Evolutionary conservation across 2,329 filamentous ascomycete genomes (phyloP), one percentile per base, ranked within the genome.

Genomic region (Balansia obtecta): DNA sequence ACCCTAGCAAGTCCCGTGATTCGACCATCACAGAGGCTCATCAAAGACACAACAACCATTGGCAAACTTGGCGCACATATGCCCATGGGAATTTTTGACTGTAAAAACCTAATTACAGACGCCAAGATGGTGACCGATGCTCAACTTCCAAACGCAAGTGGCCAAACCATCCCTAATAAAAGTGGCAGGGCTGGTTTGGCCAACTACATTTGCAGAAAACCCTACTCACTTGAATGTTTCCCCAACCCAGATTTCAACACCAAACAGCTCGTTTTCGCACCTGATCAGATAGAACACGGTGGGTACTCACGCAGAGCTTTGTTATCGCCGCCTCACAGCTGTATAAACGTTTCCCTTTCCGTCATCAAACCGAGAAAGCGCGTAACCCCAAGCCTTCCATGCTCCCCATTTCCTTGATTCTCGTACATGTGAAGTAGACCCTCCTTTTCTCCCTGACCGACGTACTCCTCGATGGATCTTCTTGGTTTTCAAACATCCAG

Each of bases 71-170:
- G 8, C 48, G 65, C 62, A 65, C 64, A 64, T 65, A 65, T 68
- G 63, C 63, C 68, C 61, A 61, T 68, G 67, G 74, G 69, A 61
- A 70, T 70, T 70, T 71, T 74, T 76, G 73, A 76, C 73, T 72
- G 71, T 75, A 76, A 75, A 78, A 78, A 75, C 75, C 75, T 78
- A 72, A 78, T 77, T 79, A 79, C 75, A 79, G 76, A 79, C 76
- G 76, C 76, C 76, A 76, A 73, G 74, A 77, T 78, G 18, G 72
- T 75, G 75, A 80, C 76, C 76, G 72, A 79, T 76, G 73, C 74
- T 74, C 71, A 73, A 79, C 74, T 75, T 79, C 75, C 76, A 79
- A 77, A 79, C 80, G 77, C 77, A 79, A 73, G 73, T 75, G 75
- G 75, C 72, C 72, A 73, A 77, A 73, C 73, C 73, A 75, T 73